phyloP scores from a whole-genome alignment of 2,329 filamentous ascomycete species.

The Helicocarpus griseus region DNA sequence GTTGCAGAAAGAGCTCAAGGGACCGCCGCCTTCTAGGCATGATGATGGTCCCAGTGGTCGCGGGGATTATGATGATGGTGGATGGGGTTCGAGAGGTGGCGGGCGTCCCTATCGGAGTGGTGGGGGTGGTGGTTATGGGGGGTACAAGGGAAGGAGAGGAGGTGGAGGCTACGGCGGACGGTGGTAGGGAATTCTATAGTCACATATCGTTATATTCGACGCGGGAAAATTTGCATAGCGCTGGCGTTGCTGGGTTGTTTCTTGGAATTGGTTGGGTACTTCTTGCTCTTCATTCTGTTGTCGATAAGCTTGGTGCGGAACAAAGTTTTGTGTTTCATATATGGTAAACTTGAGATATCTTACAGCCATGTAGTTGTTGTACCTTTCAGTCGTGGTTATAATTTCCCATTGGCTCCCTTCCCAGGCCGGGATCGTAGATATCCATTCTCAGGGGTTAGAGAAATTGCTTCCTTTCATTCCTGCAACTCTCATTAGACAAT shows the following conservation, averaged over 20 bases:
- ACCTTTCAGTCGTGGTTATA: neutral
- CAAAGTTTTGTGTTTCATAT: neutral
- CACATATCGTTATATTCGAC: slow-evolving; percentile 6
- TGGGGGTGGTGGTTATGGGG: slow-evolving; percentile 41
- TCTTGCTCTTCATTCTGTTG: slow-evolving; percentile 2
- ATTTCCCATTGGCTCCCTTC: neutral
- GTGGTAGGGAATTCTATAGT: slow-evolving; percentile 16
- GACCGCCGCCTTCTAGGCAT: slow-evolving; percentile 51
- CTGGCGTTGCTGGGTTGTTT: slow-evolving; percentile 24
- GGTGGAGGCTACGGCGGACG: slow-evolving; percentile 32
- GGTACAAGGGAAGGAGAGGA: slow-evolving; percentile 32
- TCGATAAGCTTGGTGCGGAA: neutral
- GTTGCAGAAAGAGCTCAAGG: slow-evolving; percentile 80
- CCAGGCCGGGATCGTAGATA: too few relatives aligned
- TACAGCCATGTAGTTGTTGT: neutral
- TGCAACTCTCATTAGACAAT: too few relatives aligned
- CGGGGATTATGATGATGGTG: slow-evolving; percentile 45
- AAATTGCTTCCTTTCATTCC: too few relatives aligned
- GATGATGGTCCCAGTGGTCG: slow-evolving; percentile 36
- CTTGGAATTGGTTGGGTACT: neutral
- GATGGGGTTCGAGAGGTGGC: slow-evolving; percentile 41
- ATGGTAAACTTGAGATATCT: neutral
- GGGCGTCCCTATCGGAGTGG: slow-evolving; percentile 30
- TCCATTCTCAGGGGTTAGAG: too few relatives aligned
- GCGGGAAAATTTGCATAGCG: slow-evolving; percentile 29